Conservation (phyloP, 148 eudicot species). For the Gaultheria prostrata region DNA sequence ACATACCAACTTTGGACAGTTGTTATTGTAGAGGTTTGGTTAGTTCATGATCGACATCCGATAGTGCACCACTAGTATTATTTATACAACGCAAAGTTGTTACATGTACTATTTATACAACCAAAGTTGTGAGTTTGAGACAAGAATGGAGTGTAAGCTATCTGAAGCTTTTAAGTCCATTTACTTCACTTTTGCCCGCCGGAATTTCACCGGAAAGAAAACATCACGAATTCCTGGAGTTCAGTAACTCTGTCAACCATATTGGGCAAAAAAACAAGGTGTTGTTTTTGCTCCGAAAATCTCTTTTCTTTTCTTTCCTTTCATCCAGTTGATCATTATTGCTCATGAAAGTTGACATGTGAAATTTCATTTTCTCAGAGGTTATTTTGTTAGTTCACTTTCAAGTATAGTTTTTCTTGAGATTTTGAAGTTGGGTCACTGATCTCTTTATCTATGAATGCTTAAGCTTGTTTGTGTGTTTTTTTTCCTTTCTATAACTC, state of each 20-base stretch:
- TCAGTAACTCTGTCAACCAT: neutral
- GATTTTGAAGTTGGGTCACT: neutral
- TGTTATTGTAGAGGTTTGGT: neutral
- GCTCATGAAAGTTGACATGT: neutral
- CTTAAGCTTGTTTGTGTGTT: neutral
- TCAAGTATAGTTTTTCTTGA: neutral
- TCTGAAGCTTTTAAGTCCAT: neutral
- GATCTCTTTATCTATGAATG: neutral
- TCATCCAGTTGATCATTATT: neutral
- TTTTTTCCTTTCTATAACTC: too few species aligned
- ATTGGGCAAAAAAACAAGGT: neutral
- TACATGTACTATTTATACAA: neutral
- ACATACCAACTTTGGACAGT: neutral
- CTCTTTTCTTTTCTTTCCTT: neutral
- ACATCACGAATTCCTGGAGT: neutral
- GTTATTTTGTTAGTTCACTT: neutral
- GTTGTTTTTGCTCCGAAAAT: neutral
- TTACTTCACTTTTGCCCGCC: neutral
- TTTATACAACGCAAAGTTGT: too few species aligned
- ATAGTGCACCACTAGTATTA: neutral
- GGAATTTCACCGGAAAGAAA: neutral
- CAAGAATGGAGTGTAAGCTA: conserved; percentile 2
- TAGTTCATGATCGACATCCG: neutral
- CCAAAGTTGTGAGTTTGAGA: neutral
- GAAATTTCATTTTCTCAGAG: neutral